phyloP scores from a whole-genome alignment of 1,284 basidiomycete genomes.

The Trametes sp. region DNA sequence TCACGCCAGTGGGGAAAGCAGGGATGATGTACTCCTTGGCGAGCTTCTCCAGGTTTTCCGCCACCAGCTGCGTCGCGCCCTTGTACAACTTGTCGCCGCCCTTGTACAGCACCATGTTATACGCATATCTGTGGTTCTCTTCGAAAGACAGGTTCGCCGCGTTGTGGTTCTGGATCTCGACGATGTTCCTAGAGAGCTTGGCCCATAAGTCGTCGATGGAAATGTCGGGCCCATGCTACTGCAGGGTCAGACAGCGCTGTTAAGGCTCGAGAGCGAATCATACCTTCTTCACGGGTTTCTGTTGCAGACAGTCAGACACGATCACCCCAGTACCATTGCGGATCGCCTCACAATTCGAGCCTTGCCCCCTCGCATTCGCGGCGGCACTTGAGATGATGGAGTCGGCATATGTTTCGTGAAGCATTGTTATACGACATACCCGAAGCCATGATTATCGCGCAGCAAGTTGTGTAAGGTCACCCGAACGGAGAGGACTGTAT shows the following conservation, averaged over 20 bases:
- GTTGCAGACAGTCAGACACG: conserved; percentile 30
- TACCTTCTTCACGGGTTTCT: conserved; percentile 68
- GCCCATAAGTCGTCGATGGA: conserved; percentile 80
- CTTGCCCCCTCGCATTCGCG: conserved; percentile 39
- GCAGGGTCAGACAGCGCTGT: conserved; percentile 16
- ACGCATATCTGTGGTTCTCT: conserved; percentile 94
- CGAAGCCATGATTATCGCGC: conserved; percentile 18
- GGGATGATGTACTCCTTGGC: conserved; percentile 84
- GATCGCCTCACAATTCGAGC: conserved; percentile 52
- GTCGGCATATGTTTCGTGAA: conserved; percentile 1
- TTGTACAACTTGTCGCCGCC: conserved; percentile 90
- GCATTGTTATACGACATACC: conserved; percentile 18
- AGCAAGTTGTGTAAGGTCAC: background rate
- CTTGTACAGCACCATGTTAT: conserved; percentile 92
- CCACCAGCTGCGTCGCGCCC: conserved; percentile 83
- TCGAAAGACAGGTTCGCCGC: conserved; percentile 94
- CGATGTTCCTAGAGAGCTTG: conserved; percentile 83
- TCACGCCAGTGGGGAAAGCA: conserved; percentile 73
- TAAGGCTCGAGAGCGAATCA: conserved; percentile 17
- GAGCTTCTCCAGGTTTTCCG: conserved; percentile 85
- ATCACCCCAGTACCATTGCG: conserved; percentile 26
- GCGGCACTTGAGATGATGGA: conserved; percentile 27
- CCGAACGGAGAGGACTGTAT: background rate
- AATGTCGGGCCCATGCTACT: conserved; percentile 72
- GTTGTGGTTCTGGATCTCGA: conserved; percentile 96